Percentiles rank a stretch among this genome's conserved stretches.
Conservation (phyloP, 2,329 filamentous ascomycete genomes). For the Dichotomopilus funicola region DNA sequence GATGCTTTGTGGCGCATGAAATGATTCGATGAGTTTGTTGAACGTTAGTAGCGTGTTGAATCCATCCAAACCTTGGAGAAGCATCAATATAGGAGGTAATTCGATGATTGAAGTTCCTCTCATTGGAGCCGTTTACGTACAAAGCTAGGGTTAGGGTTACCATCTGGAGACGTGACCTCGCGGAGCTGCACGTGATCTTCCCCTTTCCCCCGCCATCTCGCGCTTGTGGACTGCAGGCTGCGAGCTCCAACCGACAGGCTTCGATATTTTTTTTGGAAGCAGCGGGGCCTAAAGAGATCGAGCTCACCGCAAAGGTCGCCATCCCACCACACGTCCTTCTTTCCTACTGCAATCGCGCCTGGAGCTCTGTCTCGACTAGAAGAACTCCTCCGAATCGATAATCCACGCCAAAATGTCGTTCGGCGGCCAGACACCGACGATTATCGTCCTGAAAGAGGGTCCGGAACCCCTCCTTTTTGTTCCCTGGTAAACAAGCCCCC, state of each 20-base stretch:
- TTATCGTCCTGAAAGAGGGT: constrained; percentile 29
- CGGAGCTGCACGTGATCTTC: neutral
- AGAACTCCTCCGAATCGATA: constrained; percentile 33
- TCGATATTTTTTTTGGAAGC: constrained; percentile 23
- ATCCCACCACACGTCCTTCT: constrained; percentile 7
- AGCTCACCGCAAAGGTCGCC: constrained; percentile 2
- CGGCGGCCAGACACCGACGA: constrained; percentile 27
- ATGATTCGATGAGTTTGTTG: no score
- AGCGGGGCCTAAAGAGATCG: constrained; percentile 9
- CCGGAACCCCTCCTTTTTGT: constrained; percentile 21
- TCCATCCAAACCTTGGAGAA: no score
- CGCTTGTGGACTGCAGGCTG: neutral
- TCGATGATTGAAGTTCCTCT: no score
- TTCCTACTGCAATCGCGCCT: constrained; percentile 1
- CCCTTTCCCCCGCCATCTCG: neutral
- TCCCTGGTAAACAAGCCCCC: neutral
- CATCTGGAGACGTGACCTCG: neutral
- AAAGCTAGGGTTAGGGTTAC: neutral
- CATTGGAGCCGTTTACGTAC: no score
- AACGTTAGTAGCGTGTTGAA: no score
- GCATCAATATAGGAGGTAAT: no score
- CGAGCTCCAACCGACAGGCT: constrained; percentile 13
- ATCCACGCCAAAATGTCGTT: constrained; percentile 23
- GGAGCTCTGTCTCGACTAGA: constrained; percentile 9
- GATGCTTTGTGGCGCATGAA: no score